Percentiles rank a stretch among this genome's conserved stretches.
These are phyloP conservation scores for Aulographum hederae DNA, from an alignment of 2,329 filamentous ascomycete species.

Conservation along the genomic window DNA sequence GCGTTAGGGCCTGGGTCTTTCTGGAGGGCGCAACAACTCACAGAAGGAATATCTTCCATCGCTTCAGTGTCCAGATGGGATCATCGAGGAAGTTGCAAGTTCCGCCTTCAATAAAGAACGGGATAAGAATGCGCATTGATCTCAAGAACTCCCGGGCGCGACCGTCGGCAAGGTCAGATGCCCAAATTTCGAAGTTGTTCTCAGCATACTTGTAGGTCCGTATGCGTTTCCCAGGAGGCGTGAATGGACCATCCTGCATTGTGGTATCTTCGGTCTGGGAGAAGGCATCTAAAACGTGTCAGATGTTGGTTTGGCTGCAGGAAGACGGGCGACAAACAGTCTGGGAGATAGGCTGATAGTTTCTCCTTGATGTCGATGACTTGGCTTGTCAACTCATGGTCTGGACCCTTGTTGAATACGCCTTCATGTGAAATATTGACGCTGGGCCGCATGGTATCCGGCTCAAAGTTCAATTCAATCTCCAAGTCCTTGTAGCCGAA, in stretches of 20 bases:
- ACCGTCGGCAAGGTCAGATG: conserved; percentile 49
- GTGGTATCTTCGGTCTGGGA: conserved; percentile 30
- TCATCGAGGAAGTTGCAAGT: conserved; percentile 50
- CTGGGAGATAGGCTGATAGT: no score
- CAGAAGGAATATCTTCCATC: conserved; percentile 87
- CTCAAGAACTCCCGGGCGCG: conserved; percentile 50
- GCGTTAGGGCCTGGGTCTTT: no score
- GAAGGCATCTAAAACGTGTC: no score
- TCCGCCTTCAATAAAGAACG: conserved; percentile 89
- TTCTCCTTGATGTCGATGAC: no score
- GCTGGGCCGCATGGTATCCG: conserved; percentile 62
- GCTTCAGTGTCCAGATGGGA: conserved; percentile 46
- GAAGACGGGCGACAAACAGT: no score
- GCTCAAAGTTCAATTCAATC: conserved; percentile 52
- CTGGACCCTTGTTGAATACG: no score
- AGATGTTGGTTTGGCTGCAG: no score
- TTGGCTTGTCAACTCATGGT: no score
- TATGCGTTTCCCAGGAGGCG: conserved; percentile 58
- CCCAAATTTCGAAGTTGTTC: conserved; percentile 68
- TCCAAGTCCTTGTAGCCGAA: conserved; percentile 75
- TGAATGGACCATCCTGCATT: conserved; percentile 39
- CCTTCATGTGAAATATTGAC: conserved; percentile 49
- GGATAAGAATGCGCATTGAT: conserved; percentile 66
- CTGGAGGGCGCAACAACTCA: conserved; percentile 9
- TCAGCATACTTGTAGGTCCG: conserved; percentile 40